Conservation (phyloP, 169 alveolate species). For the Miamiensis avidus region DNA sequence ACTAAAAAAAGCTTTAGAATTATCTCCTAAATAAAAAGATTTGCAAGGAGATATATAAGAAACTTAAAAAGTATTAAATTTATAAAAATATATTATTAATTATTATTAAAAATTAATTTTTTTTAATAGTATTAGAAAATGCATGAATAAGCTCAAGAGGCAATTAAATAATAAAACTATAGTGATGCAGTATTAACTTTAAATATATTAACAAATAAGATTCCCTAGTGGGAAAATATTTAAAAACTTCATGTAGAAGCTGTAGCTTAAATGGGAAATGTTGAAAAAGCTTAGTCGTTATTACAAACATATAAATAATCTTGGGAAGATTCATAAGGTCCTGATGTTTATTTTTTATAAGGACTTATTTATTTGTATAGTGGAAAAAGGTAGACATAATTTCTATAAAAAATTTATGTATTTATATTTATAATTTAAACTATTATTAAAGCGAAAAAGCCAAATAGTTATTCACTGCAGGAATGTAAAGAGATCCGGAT, state of each 20-base stretch:
- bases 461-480: slow-evolving; percentile 54
- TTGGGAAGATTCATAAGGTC: slow-evolving; percentile 26
- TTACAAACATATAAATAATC: slow-evolving; percentile 1
- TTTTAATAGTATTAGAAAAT: neutral
- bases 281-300: slow-evolving; percentile 32
- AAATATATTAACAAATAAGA: too few species aligned
- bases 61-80: slow-evolving; percentile 9
- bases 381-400: slow-evolving; percentile 36
- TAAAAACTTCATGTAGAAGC: slow-evolving; percentile 17
- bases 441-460: slow-evolving; percentile 42
- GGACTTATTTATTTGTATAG: slow-evolving; percentile 49
- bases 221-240: neutral
- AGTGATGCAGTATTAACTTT: neutral
- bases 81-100: neutral
- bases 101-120: neutral
- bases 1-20: slow-evolving; percentile 16
- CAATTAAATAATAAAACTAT: too few species aligned
- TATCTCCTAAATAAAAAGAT: slow-evolving; percentile 10
- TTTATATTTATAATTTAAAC: neutral
- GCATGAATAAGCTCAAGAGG: neutral
- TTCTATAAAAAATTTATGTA: neutral
- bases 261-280: slow-evolving; percentile 36
- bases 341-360: slow-evolving; percentile 43
- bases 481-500: slow-evolving; percentile 71
- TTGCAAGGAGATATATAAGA: slow-evolving; percentile 17